Evolutionary conservation across 2,329 filamentous ascomycete species (phyloP).

Genomic region (Neofusicoccum parvum): DNA sequence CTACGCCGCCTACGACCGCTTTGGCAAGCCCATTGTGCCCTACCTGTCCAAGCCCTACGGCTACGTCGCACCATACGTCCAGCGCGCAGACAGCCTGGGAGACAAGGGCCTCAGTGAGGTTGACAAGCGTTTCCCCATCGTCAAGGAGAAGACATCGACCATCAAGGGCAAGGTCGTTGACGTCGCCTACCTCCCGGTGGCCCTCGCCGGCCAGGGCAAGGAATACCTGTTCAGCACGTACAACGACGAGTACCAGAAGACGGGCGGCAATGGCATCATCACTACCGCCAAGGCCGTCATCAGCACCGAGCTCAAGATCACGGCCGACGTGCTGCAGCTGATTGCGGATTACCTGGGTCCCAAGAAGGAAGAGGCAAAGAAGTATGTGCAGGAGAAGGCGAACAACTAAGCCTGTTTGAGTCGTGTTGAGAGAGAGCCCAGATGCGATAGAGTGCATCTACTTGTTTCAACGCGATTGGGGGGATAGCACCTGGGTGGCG

Average conservation of each 20-base stretch:
- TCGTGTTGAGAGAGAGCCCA: background rate
- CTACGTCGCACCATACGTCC: conserved; percentile 82
- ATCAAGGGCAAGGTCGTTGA: conserved; percentile 34
- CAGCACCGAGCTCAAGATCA: conserved; percentile 43
- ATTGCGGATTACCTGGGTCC: conserved; percentile 36
- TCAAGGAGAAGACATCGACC: conserved; percentile 53
- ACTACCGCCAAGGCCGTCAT: conserved; percentile 40
- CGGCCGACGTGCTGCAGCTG: conserved; percentile 35
- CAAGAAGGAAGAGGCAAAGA: conserved; percentile 35
- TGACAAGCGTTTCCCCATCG: conserved; percentile 43
- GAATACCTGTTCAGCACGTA: conserved; percentile 41
- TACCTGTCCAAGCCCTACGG: conserved; percentile 78
- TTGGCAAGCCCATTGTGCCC: conserved; percentile 77
- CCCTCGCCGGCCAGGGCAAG: conserved; percentile 31
- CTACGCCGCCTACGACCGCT: conserved; percentile 72
- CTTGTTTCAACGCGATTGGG: background rate
- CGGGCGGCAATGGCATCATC: conserved; percentile 37
- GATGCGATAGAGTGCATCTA: background rate
- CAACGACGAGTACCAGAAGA: conserved; percentile 44
- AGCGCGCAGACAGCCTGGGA: conserved; percentile 68
- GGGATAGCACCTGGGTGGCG: background rate
- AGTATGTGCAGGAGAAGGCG: conserved; percentile 38
- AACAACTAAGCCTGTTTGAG: conserved; percentile 17
- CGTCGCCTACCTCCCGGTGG: conserved; percentile 34
- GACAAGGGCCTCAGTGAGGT: conserved; percentile 40